These are phyloP conservation scores for Colletotrichum sojae DNA, from an alignment of 2,329 filamentous ascomycete species.

Conservation along the genomic window DNA sequence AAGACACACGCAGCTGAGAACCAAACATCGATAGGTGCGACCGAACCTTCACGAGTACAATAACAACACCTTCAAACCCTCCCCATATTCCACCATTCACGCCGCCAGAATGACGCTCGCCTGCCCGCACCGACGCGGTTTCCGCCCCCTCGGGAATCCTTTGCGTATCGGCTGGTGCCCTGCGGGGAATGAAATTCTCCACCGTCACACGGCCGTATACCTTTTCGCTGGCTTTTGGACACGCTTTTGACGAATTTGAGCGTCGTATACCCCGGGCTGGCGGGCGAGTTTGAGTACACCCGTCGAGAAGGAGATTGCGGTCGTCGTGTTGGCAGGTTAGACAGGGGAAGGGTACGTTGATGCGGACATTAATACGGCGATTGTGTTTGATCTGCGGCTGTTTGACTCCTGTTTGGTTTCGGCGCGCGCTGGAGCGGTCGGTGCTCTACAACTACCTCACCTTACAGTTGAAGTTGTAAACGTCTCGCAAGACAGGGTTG, in stretches of 20 bases:
- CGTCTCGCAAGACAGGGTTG: background rate
- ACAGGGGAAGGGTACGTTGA: slow-evolving; percentile 45
- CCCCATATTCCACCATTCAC: no score
- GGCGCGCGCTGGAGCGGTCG: no score
- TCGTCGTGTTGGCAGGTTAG: slow-evolving; percentile 50
- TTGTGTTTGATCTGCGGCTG: background rate
- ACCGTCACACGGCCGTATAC: slow-evolving; percentile 49
- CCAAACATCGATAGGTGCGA: background rate
- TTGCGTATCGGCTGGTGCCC: slow-evolving; percentile 52
- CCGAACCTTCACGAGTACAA: background rate
- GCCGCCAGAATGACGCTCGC: no score
- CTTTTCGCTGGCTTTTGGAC: slow-evolving; percentile 51
- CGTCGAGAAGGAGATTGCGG: slow-evolving; percentile 51
- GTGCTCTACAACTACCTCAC: no score
- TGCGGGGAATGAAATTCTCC: slow-evolving; percentile 10
- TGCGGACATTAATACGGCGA: background rate
- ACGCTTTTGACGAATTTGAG: slow-evolving; percentile 46
- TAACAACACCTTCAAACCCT: no score
- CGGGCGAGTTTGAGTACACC: slow-evolving; percentile 49
- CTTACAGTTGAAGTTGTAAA: no score
- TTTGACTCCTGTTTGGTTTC: background rate
- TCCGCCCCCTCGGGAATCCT: slow-evolving; percentile 52
- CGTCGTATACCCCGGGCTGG: slow-evolving; percentile 48
- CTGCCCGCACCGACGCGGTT: slow-evolving; percentile 48
- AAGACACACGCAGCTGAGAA: no score